These are phyloP conservation scores for Coniochaeta sp. DNA, from an alignment of 2,329 filamentous ascomycete species.

Conservation along the genomic window DNA sequence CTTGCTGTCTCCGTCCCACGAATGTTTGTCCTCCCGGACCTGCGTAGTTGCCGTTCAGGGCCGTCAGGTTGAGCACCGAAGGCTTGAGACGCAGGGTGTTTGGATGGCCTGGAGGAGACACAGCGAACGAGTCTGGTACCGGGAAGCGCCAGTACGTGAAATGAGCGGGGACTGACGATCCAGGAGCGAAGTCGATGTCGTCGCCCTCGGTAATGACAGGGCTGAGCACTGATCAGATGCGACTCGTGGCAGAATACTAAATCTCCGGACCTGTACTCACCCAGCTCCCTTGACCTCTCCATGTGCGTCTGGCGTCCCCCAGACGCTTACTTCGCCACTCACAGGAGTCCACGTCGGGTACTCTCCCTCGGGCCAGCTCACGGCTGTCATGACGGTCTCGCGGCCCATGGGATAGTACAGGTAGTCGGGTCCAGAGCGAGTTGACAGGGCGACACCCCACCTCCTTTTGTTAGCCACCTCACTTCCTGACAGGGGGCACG, in stretches of 20 bases:
- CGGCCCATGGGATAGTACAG: constrained; percentile 34
- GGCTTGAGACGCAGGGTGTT: constrained; percentile 39
- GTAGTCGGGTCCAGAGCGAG: constrained; percentile 29
- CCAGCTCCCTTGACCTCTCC: constrained; percentile 13
- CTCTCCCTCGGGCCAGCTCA: constrained; percentile 24
- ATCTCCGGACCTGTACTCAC: constrained; percentile 7
- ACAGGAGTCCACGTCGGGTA: constrained; percentile 28
- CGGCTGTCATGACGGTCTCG: constrained; percentile 31
- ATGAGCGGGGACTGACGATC: constrained; percentile 38
- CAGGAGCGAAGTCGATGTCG: constrained; percentile 23
- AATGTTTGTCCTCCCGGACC: constrained; percentile 43
- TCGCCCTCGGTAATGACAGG: constrained; percentile 18
- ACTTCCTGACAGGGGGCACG: background rate
- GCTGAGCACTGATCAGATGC: constrained; percentile 13
- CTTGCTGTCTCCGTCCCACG: constrained; percentile 49
- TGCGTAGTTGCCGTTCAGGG: constrained; percentile 37
- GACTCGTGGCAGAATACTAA: constrained; percentile 4
- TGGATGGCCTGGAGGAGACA: constrained; percentile 33
- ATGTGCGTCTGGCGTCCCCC: constrained; percentile 12
- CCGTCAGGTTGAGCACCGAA: constrained; percentile 46
- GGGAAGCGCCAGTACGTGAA: constrained; percentile 52
- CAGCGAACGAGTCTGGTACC: constrained; percentile 31
- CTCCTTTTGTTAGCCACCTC: constrained; percentile 9
- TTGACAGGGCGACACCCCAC: constrained; percentile 33
- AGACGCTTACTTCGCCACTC: constrained; percentile 19